Conservation (phyloP, 768 basidiomycete species). For the Boletus reticulatus region DNA sequence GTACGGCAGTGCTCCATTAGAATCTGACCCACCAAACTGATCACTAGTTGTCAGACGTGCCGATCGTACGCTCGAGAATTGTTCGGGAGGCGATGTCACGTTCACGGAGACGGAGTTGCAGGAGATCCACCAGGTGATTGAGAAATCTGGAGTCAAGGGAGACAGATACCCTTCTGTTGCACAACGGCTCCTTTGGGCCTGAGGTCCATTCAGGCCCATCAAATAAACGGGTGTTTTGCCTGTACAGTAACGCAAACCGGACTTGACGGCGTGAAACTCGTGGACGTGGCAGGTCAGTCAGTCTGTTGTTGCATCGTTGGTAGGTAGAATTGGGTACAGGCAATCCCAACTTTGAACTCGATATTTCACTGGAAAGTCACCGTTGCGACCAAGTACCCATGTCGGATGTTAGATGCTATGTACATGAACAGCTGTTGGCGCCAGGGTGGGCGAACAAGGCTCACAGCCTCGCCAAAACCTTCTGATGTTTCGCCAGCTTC, state of each 20-base stretch:
- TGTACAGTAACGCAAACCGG: not conserved
- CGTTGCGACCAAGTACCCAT: not conserved
- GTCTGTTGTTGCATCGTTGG: not conserved
- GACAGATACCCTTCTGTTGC: slow-evolving; percentile 34
- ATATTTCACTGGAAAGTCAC: not conserved
- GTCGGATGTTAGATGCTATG: not conserved
- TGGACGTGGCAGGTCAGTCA: not conserved
- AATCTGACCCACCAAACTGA: not conserved
- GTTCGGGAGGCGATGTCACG: slow-evolving; percentile 41
- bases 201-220: slow-evolving; percentile 1
- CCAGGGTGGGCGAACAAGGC: not conserved
- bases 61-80: slow-evolving; percentile 44
- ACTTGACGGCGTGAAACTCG: not conserved
- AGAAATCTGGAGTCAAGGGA: slow-evolving; percentile 37
- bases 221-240: not conserved
- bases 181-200: slow-evolving; percentile 32
- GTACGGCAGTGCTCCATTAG: slow-evolving; percentile 21
- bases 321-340: not conserved
- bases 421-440: slow-evolving; percentile 10
- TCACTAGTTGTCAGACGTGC: slow-evolving; percentile 20
- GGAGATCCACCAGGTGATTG: slow-evolving; percentile 38
- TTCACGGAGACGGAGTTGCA: slow-evolving; percentile 40
- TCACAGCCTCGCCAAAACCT: not conserved
- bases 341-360: no score
- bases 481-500: not conserved